These are phyloP conservation scores for Camelina hispida DNA, from an alignment of 345 rosid genomes.

Conservation along the genomic window DNA sequence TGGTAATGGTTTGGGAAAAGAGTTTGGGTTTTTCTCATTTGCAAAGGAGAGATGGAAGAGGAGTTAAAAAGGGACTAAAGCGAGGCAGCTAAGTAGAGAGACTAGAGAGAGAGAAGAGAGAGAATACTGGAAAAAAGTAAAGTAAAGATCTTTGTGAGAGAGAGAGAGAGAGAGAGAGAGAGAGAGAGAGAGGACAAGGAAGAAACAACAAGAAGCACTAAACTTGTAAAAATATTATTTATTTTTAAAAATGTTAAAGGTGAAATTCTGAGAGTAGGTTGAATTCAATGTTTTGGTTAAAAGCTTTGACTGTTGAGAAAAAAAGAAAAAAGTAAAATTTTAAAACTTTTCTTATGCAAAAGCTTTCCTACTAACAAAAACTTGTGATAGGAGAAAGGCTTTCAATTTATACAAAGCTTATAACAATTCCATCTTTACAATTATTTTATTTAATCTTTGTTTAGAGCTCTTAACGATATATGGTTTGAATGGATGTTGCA, in stretches of 20 bases:
- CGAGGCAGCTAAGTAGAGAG: slow-evolving; percentile 35
- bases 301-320: background rate
- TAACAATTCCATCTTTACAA: no score
- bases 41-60: background rate
- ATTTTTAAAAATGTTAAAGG: background rate
- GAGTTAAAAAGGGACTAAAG: background rate
- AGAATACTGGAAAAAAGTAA: slow-evolving; percentile 38
- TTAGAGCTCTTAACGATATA: no score
- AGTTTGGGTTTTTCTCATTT: slow-evolving; percentile 36
- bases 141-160: slow-evolving; percentile 25
- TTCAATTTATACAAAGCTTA: no score
- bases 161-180: slow-evolving; percentile 33
- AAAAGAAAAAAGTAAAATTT: background rate
- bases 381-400: no score
- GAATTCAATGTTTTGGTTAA: slow-evolving; percentile 30
- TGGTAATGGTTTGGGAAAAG: slow-evolving; percentile 24
- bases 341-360: no score
- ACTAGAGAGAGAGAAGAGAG: background rate
- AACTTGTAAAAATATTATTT: background rate
- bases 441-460: no score
- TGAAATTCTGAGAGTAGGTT: slow-evolving; percentile 30
- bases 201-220: slow-evolving; percentile 44
- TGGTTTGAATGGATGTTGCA: no score
- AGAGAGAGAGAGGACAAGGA: slow-evolving; percentile 36
- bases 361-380: no score